Conservation (phyloP, 192 early-diverging fungal species). For the Coemansia sp. region DNA sequence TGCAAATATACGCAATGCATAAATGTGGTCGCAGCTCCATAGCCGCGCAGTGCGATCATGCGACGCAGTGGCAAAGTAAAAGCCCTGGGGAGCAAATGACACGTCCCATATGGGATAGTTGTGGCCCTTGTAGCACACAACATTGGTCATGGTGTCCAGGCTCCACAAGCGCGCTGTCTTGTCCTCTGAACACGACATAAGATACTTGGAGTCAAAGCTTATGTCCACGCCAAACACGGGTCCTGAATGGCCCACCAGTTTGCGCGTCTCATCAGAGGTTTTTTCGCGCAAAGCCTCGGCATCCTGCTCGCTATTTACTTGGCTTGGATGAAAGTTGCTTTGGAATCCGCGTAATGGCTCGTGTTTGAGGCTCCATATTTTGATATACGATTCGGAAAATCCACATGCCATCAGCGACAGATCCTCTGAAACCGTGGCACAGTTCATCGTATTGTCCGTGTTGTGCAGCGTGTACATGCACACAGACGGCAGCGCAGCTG, state of each 20-base stretch:
- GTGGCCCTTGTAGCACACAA: slow-evolving; percentile 96
- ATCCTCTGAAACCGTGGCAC: slow-evolving; percentile 79
- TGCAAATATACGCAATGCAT: slow-evolving; percentile 94
- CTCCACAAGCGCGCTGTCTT: slow-evolving; percentile 96
- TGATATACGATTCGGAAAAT: slow-evolving; percentile 92
- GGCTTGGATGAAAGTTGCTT: slow-evolving; percentile 59
- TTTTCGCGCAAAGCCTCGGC: slow-evolving; percentile 62
- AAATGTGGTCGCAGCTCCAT: slow-evolving; percentile 96
- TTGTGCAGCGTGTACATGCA: slow-evolving; percentile 98
- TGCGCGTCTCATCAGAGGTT: slow-evolving; percentile 58
- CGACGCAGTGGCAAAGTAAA: slow-evolving; percentile 96
- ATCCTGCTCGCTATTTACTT: slow-evolving; percentile 58
- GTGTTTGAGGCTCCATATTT: slow-evolving; percentile 86
- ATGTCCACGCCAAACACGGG: slow-evolving; percentile 86
- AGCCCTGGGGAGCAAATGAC: slow-evolving; percentile 81
- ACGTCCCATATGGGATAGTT: slow-evolving; percentile 98
- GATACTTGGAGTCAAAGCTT: slow-evolving; percentile 78
- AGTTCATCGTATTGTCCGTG: slow-evolving; percentile 80
- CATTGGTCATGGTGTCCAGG: slow-evolving; percentile 81
- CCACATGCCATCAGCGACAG: slow-evolving; percentile 78
- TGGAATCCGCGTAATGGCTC: slow-evolving; percentile 66
- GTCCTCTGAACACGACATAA: slow-evolving; percentile 91
- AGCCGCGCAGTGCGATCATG: slow-evolving; percentile 94
- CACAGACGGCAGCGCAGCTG: slow-evolving; percentile 75
- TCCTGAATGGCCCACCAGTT: slow-evolving; percentile 86